Conservation (phyloP, 1,139 yeast genomes). For the Suhomyces bribrorum region DNA sequence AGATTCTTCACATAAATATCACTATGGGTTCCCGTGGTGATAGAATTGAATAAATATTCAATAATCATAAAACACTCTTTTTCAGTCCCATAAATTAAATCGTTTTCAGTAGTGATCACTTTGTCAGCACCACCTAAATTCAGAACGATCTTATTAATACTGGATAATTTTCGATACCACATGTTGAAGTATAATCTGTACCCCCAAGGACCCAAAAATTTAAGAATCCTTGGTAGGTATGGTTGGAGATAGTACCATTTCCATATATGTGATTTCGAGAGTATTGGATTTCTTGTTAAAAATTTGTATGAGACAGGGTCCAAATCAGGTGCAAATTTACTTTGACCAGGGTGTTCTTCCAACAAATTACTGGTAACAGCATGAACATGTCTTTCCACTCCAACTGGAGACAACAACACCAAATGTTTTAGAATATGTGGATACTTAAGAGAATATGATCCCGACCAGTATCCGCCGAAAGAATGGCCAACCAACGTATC, state of each 20-base stretch:
- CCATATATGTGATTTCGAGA: conserved; percentile 30
- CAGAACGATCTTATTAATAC: conserved; percentile 43
- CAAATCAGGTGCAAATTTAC: conserved; percentile 31
- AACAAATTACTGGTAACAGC: conserved; percentile 50
- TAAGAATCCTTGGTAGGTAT: conserved; percentile 45
- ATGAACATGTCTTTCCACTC: conserved; percentile 73
- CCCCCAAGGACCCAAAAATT: conserved; percentile 54
- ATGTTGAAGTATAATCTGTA: conserved; percentile 43
- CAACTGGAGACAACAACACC: conserved; percentile 85
- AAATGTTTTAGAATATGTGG: conserved; percentile 67
- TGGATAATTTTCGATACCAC: conserved; percentile 48
- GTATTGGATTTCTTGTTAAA: conserved; percentile 48
- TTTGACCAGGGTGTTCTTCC: conserved; percentile 12
- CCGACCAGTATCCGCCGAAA: conserved; percentile 51
- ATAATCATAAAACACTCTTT: conserved; percentile 49
- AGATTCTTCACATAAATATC: conserved; percentile 65
- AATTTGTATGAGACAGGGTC: conserved; percentile 42
- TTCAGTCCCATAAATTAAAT: conserved; percentile 42
- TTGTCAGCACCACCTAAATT: conserved; percentile 35
- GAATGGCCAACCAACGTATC: conserved; percentile 49
- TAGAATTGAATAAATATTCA: conserved; percentile 60
- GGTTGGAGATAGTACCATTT: conserved; percentile 46
- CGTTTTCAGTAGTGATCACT: conserved; percentile 29
- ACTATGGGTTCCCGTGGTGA: conserved; percentile 61
- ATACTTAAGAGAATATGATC: conserved; percentile 37